Base-by-base conservation (phyloP, 2,329 filamentous ascomycete species). In the Triangularia setosa region DNA sequence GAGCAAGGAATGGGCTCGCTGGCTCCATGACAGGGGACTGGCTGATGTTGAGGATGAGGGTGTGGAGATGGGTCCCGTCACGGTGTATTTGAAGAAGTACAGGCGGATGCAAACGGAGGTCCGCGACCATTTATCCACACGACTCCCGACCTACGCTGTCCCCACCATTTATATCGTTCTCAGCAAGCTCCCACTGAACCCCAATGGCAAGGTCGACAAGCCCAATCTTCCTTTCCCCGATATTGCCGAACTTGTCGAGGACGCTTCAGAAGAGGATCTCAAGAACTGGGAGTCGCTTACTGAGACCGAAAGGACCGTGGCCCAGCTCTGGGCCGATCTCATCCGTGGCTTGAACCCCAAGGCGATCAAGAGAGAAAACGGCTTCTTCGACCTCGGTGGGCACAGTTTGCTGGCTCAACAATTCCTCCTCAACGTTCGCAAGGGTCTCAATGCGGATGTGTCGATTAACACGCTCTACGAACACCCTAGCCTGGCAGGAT, bases 181-280 rank as follows among this genome's bases (percentile, higher is more conserved):
- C 63, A 82, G 87, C 66, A 86, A 87, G 63, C 83, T 94, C 67
- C 91, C 91, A 1, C 77, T 94, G n/a, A 93, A 92, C 75, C 90
- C 90, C n/a, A 93, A 93, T 70, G 90, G 91, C 71, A 95, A 95
- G 78, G 86, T 94, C 52, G 92, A 96, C 76, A 90, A 88, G 76
- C 89, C 90, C 14, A 87, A 86, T 1, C 80, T 96, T 60, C 92
- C 92, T 0, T 95, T 93, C 83, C 93, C 87, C 44, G 91, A 94
- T 75, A 87, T 87, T 24, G 85, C 86, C 12, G 84, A 91, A 70
- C 81, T 89, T 33, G 83, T 75, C n/a, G 78, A 78, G 66, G 78
- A 79, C 25, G 75, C 77, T 9, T 78, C 76, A 1, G 77, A 78
- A 40, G 78, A 79, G 61, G 79, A 81, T 58, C 61, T 79, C 30